Percentiles rank a stretch among this genome's conserved stretches.
phyloP scores from a whole-genome alignment of 2,329 filamentous ascomycete species.

The Alternaria sp. region DNA sequence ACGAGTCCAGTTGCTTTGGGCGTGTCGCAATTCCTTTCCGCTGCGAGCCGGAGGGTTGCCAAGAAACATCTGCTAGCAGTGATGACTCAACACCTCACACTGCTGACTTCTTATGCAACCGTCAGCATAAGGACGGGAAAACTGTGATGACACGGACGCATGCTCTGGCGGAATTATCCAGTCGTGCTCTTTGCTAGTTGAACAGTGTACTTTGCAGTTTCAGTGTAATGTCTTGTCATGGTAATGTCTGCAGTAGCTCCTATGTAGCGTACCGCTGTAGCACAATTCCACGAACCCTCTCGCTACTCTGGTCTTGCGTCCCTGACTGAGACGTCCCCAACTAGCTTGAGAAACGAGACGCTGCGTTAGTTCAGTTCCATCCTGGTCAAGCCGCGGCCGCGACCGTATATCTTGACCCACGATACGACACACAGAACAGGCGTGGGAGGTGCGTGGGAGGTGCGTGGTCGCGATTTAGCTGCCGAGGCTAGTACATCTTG shows the following conservation, averaged over 20 bases:
- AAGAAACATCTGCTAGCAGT: conserved; percentile 13
- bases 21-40: conserved; percentile 24
- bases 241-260: not conserved
- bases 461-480: conserved; percentile 20
- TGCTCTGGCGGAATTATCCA: not conserved
- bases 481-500: conserved; percentile 25
- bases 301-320: not conserved
- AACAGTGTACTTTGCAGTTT: not conserved
- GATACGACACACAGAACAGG: not conserved
- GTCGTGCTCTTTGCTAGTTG: not conserved
- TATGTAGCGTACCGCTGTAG: not conserved
- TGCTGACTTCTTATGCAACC: not conserved
- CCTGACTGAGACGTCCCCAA: not conserved
- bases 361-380: not conserved
- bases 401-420: conserved; percentile 1
- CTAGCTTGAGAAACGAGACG: not conserved
- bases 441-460: conserved; percentile 14
- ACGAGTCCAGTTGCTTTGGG: conserved; percentile 15
- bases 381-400: not conserved
- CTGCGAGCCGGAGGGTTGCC: conserved; percentile 27
- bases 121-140: not conserved
- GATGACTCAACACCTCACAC: not conserved
- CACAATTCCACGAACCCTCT: not conserved
- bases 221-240: not conserved
- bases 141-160: not conserved